Evolutionary conservation across 352 stramenopile species (phyloP).

Genomic region (Aphanomyces astaci): DNA sequence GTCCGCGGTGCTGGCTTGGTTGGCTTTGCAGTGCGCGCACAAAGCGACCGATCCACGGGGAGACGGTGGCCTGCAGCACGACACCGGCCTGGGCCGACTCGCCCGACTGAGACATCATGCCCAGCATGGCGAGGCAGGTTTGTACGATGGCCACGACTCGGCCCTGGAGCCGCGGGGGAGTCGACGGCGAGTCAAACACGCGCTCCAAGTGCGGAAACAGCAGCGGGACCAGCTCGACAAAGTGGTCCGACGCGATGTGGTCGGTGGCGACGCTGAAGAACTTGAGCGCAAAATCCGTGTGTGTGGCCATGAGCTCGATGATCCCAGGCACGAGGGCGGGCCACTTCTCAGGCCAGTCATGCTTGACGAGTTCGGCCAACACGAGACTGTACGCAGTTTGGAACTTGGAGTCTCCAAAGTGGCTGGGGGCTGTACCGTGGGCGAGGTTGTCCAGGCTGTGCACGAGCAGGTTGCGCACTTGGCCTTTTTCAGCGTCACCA

Average conservation of each 20-base stretch:
- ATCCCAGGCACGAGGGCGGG: conserved; percentile 57
- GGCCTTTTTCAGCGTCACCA: conserved; percentile 52
- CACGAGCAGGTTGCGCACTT: conserved; percentile 53
- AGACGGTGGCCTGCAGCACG: conserved; percentile 56
- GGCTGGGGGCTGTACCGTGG: conserved; percentile 22
- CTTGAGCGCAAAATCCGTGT: conserved; percentile 60
- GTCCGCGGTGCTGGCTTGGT: conserved; percentile 44
- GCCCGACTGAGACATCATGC: conserved; percentile 75
- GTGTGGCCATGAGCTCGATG: conserved; percentile 47
- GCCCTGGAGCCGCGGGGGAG: conserved; percentile 41
- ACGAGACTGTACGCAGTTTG: conserved; percentile 72
- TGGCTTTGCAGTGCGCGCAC: conserved; percentile 39
- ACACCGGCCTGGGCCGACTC: conserved; percentile 41
- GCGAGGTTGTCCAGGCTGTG: conserved; percentile 48
- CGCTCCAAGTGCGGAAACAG: conserved; percentile 68
- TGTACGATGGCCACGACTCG: conserved; percentile 68
- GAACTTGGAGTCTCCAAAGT: conserved; percentile 59
- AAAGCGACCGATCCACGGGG: conserved; percentile 65
- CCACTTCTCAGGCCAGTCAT: conserved; percentile 80
- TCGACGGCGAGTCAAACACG: conserved; percentile 46
- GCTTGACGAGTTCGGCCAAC: conserved; percentile 72
- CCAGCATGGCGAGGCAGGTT: conserved; percentile 67
- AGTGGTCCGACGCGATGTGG: conserved; percentile 74
- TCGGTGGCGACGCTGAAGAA: conserved; percentile 63
- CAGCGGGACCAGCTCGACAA: conserved; percentile 60